These are phyloP conservation scores for Pseudogymnoascus sp. DNA, from an alignment of 2,329 filamentous ascomycete genomes.

Conservation along the genomic window DNA sequence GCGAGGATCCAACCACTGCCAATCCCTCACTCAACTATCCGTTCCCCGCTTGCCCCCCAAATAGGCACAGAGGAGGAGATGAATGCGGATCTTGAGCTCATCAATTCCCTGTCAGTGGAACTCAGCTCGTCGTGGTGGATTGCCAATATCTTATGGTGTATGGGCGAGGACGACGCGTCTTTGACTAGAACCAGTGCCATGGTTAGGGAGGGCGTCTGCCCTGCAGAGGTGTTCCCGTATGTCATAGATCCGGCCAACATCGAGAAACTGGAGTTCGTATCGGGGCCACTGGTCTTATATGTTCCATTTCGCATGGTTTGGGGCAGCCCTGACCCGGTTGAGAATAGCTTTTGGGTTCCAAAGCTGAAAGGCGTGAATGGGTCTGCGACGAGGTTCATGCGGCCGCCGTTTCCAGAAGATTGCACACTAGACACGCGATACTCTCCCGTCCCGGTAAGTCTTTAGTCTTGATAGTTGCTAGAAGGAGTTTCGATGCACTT, in stretches of 20 bases:
- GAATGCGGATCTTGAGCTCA: not conserved
- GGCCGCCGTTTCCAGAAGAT: not conserved
- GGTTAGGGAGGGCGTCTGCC: not conserved
- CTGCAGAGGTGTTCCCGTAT: not conserved
- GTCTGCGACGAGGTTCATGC: not conserved
- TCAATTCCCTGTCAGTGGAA: not conserved
- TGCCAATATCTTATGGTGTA: not conserved
- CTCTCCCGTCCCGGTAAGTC: not conserved
- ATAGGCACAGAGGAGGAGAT: not conserved
- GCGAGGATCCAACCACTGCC: not conserved
- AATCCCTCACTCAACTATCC: not conserved
- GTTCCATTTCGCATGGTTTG: not conserved
- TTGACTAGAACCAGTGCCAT: not conserved
- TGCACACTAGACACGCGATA: not conserved
- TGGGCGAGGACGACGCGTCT: not conserved
- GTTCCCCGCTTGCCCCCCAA: not conserved
- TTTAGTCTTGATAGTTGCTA: not conserved
- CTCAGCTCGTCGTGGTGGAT: not conserved
- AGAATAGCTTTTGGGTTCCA: conserved; percentile 9
- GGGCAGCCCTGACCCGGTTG: not conserved
- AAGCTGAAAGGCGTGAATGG: conserved; percentile 2
- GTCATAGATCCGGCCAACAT: not conserved
- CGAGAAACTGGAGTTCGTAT: not conserved
- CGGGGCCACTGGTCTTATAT: not conserved
- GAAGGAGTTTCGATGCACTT: not conserved